Conservation (phyloP, 2,329 filamentous ascomycete genomes). For the Mycosphaerella sp. region DNA sequence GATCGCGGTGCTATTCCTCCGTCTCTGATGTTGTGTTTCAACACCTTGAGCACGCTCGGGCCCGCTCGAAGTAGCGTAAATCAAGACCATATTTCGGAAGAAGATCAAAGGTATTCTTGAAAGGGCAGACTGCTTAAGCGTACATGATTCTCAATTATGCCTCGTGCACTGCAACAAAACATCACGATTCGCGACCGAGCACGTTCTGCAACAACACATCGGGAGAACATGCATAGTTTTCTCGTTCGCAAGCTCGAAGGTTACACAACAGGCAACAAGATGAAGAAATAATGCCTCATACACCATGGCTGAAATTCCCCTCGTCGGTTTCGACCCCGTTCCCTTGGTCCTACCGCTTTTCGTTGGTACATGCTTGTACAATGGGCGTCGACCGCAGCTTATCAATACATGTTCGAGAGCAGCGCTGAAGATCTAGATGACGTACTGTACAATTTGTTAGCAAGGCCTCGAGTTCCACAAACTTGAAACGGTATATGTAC, state of each 20-base stretch:
- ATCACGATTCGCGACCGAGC: not conserved
- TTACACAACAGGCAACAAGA: constrained; percentile 3
- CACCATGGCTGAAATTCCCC: not conserved
- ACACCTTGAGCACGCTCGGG: too few species aligned
- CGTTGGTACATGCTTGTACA: constrained; percentile 1
- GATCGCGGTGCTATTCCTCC: too few species aligned
- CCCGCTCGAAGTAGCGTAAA: too few species aligned
- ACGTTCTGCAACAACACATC: not conserved
- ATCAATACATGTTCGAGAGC: not conserved
- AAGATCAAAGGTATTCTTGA: too few species aligned
- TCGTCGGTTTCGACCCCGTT: not conserved
- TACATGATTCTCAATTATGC: too few species aligned
- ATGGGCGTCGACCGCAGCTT: not conserved
- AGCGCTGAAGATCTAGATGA: constrained; percentile 11
- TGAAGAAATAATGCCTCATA: not conserved
- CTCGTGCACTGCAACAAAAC: too few species aligned
- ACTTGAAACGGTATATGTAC: constrained; percentile 1
- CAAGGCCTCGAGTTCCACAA: not conserved
- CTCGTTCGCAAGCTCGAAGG: constrained; percentile 2
- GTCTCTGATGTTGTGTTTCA: too few species aligned
- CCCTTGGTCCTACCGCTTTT: not conserved
- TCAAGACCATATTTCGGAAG: too few species aligned
- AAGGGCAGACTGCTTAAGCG: too few species aligned
- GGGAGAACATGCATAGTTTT: constrained; percentile 1
- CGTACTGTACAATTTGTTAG: constrained; percentile 18